Conservation (phyloP, 2,329 filamentous ascomycete genomes). For the Cladorrhinum sp. region DNA sequence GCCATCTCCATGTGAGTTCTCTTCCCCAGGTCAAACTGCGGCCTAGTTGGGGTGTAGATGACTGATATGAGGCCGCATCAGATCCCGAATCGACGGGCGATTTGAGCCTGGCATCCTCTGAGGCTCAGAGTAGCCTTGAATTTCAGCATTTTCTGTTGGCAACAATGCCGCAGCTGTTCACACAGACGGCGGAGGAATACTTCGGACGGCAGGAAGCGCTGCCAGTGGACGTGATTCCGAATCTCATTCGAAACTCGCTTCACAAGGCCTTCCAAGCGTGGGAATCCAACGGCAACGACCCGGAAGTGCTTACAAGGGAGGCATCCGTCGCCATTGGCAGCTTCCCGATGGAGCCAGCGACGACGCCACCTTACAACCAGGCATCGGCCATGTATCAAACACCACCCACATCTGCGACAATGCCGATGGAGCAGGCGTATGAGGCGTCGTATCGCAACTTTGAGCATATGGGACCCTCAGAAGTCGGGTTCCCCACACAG, state of each 20-base stretch:
- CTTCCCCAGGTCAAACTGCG: background rate
- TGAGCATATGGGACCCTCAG: background rate
- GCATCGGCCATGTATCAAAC: background rate
- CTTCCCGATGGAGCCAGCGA: conserved; percentile 6
- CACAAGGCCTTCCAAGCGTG: conserved; percentile 20
- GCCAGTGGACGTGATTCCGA: conserved; percentile 17
- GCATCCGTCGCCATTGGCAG: conserved; percentile 9
- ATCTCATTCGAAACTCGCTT: conserved; percentile 19
- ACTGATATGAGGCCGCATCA: conserved; percentile 25
- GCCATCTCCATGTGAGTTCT: conserved; percentile 28
- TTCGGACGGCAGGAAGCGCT: conserved; percentile 13
- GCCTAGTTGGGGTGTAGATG: conserved; percentile 5
- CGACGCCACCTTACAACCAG: background rate
- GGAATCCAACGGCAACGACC: conserved; percentile 13
- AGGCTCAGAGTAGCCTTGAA: conserved; percentile 15
- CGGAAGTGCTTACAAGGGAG: conserved; percentile 6
- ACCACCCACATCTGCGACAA: background rate
- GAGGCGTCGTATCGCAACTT: background rate
- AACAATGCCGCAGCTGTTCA: conserved; percentile 24
- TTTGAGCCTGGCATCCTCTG: conserved; percentile 15
- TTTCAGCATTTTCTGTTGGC: conserved; percentile 26
- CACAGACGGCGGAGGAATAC: conserved; percentile 22
- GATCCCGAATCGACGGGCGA: conserved; percentile 26
- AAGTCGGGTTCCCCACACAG: background rate
- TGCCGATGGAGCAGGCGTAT: background rate